Evolutionary conservation across 768 basidiomycete species (phyloP), one percentile per base, ranked within the genome.

Genomic region (Mrakia blollopis): DNA sequence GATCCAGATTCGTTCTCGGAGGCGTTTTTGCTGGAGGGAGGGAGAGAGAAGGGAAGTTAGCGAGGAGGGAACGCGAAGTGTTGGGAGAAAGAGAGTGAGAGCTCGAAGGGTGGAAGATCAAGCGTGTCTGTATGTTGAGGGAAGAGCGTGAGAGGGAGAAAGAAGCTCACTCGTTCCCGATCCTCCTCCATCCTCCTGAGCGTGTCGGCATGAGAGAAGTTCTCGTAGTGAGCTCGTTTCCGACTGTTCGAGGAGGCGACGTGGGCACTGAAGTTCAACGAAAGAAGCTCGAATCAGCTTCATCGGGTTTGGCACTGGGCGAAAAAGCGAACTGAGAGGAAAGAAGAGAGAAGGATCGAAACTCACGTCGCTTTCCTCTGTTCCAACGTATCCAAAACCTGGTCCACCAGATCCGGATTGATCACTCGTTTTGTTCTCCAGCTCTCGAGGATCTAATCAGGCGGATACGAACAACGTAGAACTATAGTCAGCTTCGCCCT

Each of bases 111-210:
- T 0, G 44, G 23, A n/a, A 61, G 52, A n/a, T 25, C n/a, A n/a
- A n/a, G n/a, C n/a, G n/a, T n/a, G n/a, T n/a, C n/a, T n/a, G n/a
- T n/a, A n/a, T n/a, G n/a, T n/a, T n/a, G n/a, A n/a, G n/a, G n/a
- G n/a, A n/a, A n/a, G n/a, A n/a, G n/a, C 16, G 16, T n/a, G 32
- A 61, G 18, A 32, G 2, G 18, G 14, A 21, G 50, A 67, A 62
- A 25, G 25, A 52, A n/a, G 61, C 84, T 57, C 69, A 85, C 85
- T 54, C 94, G 88, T 80, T 95, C 94, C 2, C 93, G 87, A 82
- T 95, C 94, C 80, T 95, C 93, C 82, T 96, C 93, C 79, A 96
- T 93, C 18, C 93, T 90, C 77, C 91, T 89, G 81, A 92, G 87
- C 39, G 93, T 88, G 72, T 94, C 92, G n/a, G 85, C 84, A 13